Base-by-base conservation (phyloP, 306 rosid genomes). In the Datisca glomerata region DNA sequence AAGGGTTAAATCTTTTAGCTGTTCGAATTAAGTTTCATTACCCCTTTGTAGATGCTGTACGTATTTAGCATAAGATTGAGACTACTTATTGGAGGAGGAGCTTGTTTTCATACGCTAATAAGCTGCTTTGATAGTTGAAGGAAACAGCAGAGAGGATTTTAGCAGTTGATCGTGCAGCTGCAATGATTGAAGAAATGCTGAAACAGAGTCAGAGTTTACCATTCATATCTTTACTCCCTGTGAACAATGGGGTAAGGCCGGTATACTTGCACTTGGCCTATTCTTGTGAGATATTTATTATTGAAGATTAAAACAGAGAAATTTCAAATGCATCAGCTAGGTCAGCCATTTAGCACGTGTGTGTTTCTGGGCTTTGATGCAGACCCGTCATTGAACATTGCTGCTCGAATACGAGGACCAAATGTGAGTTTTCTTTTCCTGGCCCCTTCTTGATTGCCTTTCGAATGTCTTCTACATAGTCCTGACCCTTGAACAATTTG, bases 131-230 rank as follows among this genome's bases (percentile, higher is more conserved):
- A n/a, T 78, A 89, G 98, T 53, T 84, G 59, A 83, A 80, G 75
- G 98, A 83, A 60, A 89, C 79, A 8, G 89, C 86, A 0, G 93
- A 84, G 40, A 71, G 86, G 33, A 77, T 89, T 61, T 69, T 83
- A 61, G 83, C 78, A 13, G 93, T 89, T 61, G 98, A 89, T 64
- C 73, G 72, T 38, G 95, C 98, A 25, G 86, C 98, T 66, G 75
- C 93, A 24, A 72, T 80, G 93, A 63, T 89, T 61, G 98, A 89
- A 80, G 98, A 83, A 68, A 80, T 89, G 72, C 74, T 89, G 62
- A 77, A 59, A 49, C 79, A 49, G 49, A 75, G 79, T 47, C 85
- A 53, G 43, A 74, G 24, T 65, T 41, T 68, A 45, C 79, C 52
- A 45, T 53, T 71, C 47, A 55, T 72, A 12, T 37, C 75, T 17